Conservation (phyloP, 1,284 basidiomycete species). For the Apiotrichum sp. region DNA sequence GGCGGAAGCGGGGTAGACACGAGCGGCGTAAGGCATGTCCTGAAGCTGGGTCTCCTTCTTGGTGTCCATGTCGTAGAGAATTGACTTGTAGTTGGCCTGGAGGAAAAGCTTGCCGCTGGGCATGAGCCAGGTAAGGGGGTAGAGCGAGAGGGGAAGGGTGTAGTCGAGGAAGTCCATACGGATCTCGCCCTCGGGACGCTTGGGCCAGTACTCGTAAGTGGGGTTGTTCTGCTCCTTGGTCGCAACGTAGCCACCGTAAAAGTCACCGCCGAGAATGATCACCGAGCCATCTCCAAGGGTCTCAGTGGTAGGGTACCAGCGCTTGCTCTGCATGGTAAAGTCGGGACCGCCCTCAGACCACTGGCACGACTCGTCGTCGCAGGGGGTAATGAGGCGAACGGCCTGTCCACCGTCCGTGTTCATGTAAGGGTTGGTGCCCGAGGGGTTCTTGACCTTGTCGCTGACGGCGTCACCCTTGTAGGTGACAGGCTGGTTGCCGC, state of each 20-base stretch:
- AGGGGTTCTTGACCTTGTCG: constrained; percentile 36
- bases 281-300: constrained; percentile 50
- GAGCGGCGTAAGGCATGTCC: constrained; percentile 56
- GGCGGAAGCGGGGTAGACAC: constrained; percentile 87
- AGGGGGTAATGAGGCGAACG: constrained; percentile 63
- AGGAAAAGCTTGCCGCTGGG: constrained; percentile 65
- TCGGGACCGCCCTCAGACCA: constrained; percentile 51
- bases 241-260: constrained; percentile 61
- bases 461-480: constrained; percentile 54
- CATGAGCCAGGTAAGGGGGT: constrained; percentile 76
- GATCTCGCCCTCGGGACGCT: constrained; percentile 52
- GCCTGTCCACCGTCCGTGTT: constrained; percentile 61
- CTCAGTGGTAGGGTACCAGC: constrained; percentile 72
- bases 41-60: constrained; percentile 29
- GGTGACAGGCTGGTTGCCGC: constrained; percentile 67
- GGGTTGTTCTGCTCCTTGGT: constrained; percentile 66
- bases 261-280: constrained; percentile 50
- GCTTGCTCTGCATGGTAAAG: constrained; percentile 48
- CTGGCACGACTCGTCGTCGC: constrained; percentile 57
- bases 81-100: constrained; percentile 56
- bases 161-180: constrained; percentile 71
- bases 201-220: constrained; percentile 67
- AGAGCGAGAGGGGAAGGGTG: constrained; percentile 83
- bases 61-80: constrained; percentile 40
- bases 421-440: constrained; percentile 48